Conservation (phyloP, 1,284 basidiomycete genomes). For the Schizopora paradoxa region DNA sequence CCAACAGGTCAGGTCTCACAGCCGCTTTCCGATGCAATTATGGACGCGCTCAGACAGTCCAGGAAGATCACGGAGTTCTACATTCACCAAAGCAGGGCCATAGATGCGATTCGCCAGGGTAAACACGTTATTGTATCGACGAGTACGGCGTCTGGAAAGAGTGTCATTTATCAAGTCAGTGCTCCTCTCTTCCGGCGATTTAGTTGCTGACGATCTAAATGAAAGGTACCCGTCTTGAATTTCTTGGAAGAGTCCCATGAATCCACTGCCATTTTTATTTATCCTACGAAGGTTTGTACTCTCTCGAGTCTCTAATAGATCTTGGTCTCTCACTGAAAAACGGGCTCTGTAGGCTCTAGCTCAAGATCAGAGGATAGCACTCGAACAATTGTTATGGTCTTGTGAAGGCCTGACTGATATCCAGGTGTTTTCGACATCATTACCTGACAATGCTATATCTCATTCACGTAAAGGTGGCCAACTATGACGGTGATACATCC, state of each 20-base stretch:
- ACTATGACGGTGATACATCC: conserved; percentile 88
- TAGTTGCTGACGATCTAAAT: neutral
- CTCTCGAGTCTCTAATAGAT: neutral
- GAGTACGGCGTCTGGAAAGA: conserved; percentile 89
- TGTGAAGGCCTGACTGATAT: conserved; percentile 62
- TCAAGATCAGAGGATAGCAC: conserved; percentile 75
- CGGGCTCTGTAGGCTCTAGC: conserved; percentile 62
- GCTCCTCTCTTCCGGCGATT: conserved; percentile 1
- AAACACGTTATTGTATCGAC: conserved; percentile 86
- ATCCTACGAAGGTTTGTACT: conserved; percentile 73
- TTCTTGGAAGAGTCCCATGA: conserved; percentile 59
- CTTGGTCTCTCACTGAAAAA: conserved; percentile 1
- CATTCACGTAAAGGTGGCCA: conserved; percentile 47
- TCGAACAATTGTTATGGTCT: conserved; percentile 60
- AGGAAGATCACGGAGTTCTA: conserved; percentile 69
- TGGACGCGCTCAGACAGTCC: conserved; percentile 54
- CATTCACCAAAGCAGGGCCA: conserved; percentile 74
- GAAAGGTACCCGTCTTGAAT: conserved; percentile 68
- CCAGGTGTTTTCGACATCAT: conserved; percentile 43
- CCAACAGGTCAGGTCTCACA: conserved; percentile 45
- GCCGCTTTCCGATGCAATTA: conserved; percentile 54
- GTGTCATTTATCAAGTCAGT: conserved; percentile 78
- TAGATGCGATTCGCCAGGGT: conserved; percentile 57
- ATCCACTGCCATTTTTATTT: conserved; percentile 80
- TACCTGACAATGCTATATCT: conserved; percentile 18